Conservation (phyloP, 805 yeast species). For the Candida namnaoensis region DNA sequence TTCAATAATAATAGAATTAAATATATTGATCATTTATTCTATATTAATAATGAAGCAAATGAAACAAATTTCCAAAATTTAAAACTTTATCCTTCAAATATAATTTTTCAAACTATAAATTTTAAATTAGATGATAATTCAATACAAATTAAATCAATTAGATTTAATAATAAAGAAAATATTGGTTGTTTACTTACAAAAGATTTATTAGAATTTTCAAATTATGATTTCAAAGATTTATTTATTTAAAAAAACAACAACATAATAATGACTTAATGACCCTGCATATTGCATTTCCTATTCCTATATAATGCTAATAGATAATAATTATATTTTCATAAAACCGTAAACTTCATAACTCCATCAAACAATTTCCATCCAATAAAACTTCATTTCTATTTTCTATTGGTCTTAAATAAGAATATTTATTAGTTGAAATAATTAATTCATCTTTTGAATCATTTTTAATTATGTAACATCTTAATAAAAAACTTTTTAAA, state of each 20-base stretch:
- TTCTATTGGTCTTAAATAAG: slow-evolving; percentile 6
- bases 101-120: background rate
- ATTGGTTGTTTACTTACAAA: slow-evolving; percentile 30
- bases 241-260: no score
- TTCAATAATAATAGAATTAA: no score
- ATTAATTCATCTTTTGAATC: slow-evolving; percentile 5
- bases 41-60: no score
- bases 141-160: background rate
- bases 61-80: no score
- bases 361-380: slow-evolving; percentile 7
- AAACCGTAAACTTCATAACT: no score
- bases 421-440: slow-evolving; percentile 11
- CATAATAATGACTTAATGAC: no score
- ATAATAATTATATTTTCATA: no score
- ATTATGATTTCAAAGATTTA: no score
- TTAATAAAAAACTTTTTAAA: slow-evolving; percentile 6
- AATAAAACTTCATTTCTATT: background rate
- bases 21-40: no score
- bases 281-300: no score
- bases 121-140: no score
- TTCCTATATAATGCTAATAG: no score
- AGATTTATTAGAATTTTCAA: slow-evolving; percentile 11
- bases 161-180: background rate
- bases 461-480: background rate
- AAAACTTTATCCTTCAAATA: background rate